Evolutionary conservation across 2,329 filamentous ascomycete species (phyloP), one percentile per base, ranked within the genome.

Genomic region (Colletotrichum godetiae): DNA sequence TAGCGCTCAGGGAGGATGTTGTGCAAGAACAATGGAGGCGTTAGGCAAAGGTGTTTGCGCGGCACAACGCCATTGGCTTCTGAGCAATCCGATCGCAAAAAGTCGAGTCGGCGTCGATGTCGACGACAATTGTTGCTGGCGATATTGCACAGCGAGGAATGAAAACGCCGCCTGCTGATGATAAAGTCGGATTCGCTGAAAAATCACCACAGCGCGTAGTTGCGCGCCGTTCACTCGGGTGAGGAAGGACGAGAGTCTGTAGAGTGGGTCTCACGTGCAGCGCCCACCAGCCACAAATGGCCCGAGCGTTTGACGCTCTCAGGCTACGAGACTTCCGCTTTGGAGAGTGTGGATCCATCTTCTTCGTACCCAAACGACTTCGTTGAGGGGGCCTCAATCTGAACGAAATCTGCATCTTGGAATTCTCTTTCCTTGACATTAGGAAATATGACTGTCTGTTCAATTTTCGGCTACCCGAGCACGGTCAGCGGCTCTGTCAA

Each of bases 191-290:
- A 59, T 64, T 73, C 59, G 70, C 70, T 70, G 72, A 74, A 74
- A 74, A 74, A 67, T 72, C 57, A 62, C 72, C 49, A 53, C 67
- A 49, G 72, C 72, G 72, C 72, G 72, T 74, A 52, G 35, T 60
- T 74, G 56, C 70, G 70, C 68, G 72, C 68, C 55, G 37, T 69
- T 68, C 57, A 68, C n/a, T 66, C 42, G 65, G 70, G 56, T 46
- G 46, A 73, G 64, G 65, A 55, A 55, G 63, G 65, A 64, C 57
- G 67, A 62, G 56, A 75, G 59, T 66, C 62, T 63, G 62, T 65
- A 59, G 64, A 53, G 74, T 74, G 74, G 74, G 74, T 74, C 74
- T 75, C 74, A 75, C 74, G 72, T 75, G 74, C 74, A 73, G 72
- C n/a, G 6, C n/a, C 63, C 55, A 65, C 72, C 62, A 74, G 68